phyloP scores from a whole-genome alignment of 2,329 filamentous ascomycete genomes.

The Colletotrichum sp. region DNA sequence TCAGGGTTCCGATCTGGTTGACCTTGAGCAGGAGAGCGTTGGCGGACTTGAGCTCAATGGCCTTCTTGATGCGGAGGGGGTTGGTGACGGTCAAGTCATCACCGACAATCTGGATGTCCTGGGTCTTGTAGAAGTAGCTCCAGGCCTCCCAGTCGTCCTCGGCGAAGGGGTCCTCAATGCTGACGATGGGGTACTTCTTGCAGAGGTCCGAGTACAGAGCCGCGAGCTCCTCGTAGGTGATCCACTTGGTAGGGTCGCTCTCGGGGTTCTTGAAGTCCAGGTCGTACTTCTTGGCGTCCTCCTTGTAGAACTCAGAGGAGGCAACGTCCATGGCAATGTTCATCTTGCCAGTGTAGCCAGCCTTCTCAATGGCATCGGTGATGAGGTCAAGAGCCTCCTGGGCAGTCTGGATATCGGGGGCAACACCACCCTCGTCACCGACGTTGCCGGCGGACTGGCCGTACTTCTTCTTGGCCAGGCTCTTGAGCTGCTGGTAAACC shows the following conservation, averaged over 20 bases:
- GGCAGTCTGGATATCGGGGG: slow-evolving; percentile 96
- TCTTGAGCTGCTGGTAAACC: slow-evolving; percentile 98
- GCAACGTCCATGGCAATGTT: slow-evolving; percentile 99
- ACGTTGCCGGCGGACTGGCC: slow-evolving; percentile 99
- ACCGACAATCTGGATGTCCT: slow-evolving; percentile 97
- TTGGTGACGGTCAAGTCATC: slow-evolving; percentile 99
- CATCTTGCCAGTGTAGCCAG: slow-evolving; percentile 94
- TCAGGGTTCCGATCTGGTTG: slow-evolving; percentile 99
- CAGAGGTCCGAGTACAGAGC: slow-evolving; percentile 85
- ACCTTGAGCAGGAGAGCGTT: slow-evolving; percentile 99
- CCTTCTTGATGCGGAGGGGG: slow-evolving; percentile 99
- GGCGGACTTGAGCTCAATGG: slow-evolving; percentile 98
- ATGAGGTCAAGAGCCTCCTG: slow-evolving; percentile 98
- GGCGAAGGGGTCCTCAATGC: slow-evolving; percentile 98
- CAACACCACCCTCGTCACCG: slow-evolving; percentile 99
- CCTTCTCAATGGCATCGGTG: slow-evolving; percentile 89
- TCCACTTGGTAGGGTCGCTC: slow-evolving; percentile 94
- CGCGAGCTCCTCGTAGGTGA: slow-evolving; percentile 97
- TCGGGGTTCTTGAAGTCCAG: slow-evolving; percentile 99
- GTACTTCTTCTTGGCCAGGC: slow-evolving; percentile 98
- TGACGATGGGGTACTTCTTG: slow-evolving; percentile 98
- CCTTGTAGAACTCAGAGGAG: slow-evolving; percentile 99
- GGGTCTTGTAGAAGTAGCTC: slow-evolving; percentile 99
- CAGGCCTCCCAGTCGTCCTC: slow-evolving; percentile 99
- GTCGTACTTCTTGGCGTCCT: slow-evolving; percentile 98